Percentiles rank a stretch among this genome's conserved stretches.
phyloP scores from a whole-genome alignment of 345 rosid genomes.

The Mangifera indica region DNA sequence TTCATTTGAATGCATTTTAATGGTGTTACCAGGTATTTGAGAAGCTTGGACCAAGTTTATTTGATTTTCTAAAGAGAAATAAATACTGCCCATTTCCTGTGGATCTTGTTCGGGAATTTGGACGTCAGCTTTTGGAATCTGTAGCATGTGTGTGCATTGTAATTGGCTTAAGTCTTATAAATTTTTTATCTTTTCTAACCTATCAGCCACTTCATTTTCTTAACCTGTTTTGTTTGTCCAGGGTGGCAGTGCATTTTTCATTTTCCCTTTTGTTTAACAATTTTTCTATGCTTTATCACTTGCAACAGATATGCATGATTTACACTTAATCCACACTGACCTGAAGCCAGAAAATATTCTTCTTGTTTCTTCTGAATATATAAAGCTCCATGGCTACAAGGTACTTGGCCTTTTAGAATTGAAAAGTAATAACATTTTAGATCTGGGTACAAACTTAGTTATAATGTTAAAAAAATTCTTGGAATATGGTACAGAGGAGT shows the following conservation, averaged over 20 bases:
- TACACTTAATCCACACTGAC: constrained; percentile 77
- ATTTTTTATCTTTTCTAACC: constrained; percentile 18
- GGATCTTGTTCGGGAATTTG: constrained; percentile 92
- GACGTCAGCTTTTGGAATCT: constrained; percentile 94
- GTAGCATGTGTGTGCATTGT: constrained; percentile 86
- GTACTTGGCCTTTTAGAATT: constrained; percentile 34
- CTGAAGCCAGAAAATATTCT: constrained; percentile 90
- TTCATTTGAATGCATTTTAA: constrained; percentile 61
- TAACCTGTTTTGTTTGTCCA: constrained; percentile 20
- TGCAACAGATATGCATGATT: constrained; percentile 79
- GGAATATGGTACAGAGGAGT: constrained; percentile 49
- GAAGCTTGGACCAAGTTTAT: constrained; percentile 97
- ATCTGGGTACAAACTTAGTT: constrained; percentile 26
- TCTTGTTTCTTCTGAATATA: constrained; percentile 68
- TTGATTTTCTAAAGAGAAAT: constrained; percentile 91
- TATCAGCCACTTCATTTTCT: constrained; percentile 22
- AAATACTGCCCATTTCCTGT: constrained; percentile 86
- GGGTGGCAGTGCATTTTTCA: constrained; percentile 8
- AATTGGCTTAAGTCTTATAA: constrained; percentile 29
- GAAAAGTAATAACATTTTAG: constrained; percentile 25
- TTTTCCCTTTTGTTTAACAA: constrained; percentile 20
- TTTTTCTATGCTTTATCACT: constrained; percentile 17
- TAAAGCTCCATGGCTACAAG: constrained; percentile 70
- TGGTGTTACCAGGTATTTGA: constrained; percentile 90
- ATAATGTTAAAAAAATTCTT: constrained; percentile 23